Percentiles rank a stretch among this genome's conserved stretches.
These are phyloP conservation scores for Globisporangium acanthophoron DNA, from an alignment of 352 stramenopile species.

Conservation along the genomic window DNA sequence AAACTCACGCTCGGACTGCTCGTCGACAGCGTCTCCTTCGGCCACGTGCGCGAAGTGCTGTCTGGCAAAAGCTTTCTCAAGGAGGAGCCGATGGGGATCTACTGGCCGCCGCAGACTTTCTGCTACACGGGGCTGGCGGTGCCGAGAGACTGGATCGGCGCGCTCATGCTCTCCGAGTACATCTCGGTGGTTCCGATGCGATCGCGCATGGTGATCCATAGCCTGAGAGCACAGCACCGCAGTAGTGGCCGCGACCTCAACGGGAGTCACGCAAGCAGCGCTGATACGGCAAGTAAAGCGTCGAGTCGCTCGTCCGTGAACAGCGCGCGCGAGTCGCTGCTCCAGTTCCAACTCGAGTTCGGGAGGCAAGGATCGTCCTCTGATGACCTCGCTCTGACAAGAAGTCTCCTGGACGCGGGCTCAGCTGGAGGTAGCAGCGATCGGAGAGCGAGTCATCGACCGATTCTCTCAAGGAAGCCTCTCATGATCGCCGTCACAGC, in stretches of 20 bases:
- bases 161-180: constrained; percentile 67
- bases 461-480: constrained; percentile 12
- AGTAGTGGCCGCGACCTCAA: neutral
- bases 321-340: constrained; percentile 6
- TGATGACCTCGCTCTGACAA: neutral
- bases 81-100: constrained; percentile 42
- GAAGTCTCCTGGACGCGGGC: neutral
- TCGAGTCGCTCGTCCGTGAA: constrained; percentile 2
- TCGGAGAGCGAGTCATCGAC: neutral
- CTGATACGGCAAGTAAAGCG: neutral
- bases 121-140: constrained; percentile 39
- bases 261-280: neutral
- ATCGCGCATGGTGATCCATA: constrained; percentile 8
- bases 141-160: constrained; percentile 58
- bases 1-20: constrained; percentile 72
- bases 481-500: constrained; percentile 22
- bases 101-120: constrained; percentile 52
- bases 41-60: constrained; percentile 49
- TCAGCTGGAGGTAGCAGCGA: neutral
- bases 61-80: constrained; percentile 40
- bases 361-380: neutral
- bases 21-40: constrained; percentile 49
- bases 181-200: constrained; percentile 48
- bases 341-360: constrained; percentile 12
- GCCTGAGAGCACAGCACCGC: neutral